A percentile compares a stretch with the other conserved stretches of the same genome.
Conservation (phyloP, 768 basidiomycete genomes). For the Candolleomyces aberdarensis region DNA sequence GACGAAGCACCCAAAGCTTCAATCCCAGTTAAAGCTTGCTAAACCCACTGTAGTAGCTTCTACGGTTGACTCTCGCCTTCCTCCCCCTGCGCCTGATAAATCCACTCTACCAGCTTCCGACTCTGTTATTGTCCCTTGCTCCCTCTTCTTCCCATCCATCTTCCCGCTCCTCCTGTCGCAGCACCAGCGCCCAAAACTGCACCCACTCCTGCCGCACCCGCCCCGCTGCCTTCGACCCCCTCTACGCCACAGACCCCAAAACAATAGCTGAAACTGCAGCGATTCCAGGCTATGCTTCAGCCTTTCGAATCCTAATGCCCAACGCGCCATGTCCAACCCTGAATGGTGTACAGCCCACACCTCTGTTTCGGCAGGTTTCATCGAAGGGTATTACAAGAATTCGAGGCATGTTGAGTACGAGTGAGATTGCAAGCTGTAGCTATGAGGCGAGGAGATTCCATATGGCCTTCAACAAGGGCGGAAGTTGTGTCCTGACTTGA, state of each 20-base stretch:
- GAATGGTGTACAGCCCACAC: conserved; percentile 89
- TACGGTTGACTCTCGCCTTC: too few species aligned
- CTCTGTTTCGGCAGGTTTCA: conserved; percentile 79
- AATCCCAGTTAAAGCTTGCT: neutral
- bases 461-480: conserved; percentile 75
- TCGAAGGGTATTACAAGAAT: conserved; percentile 80
- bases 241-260: conserved; percentile 39
- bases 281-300: conserved; percentile 64
- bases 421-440: conserved; percentile 91
- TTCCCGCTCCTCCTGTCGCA: neutral
- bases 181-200: too few species aligned
- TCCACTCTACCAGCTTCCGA: too few species aligned
- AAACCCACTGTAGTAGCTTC: too few species aligned
- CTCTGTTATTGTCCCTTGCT: too few species aligned
- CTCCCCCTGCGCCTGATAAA: too few species aligned
- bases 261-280: conserved; percentile 40
- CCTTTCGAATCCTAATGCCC: conserved; percentile 69
- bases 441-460: conserved; percentile 72
- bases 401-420: conserved; percentile 79
- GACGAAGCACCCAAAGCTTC: neutral
- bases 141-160: too few species aligned
- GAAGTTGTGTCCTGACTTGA: conserved; percentile 66
- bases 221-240: conserved; percentile 18
- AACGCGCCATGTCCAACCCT: conserved; percentile 77
- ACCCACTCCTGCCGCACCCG: too few species aligned